Evolutionary conservation across 371 early-diverging fungal genomes (phyloP).

Genomic region (Mortierella sp.): DNA sequence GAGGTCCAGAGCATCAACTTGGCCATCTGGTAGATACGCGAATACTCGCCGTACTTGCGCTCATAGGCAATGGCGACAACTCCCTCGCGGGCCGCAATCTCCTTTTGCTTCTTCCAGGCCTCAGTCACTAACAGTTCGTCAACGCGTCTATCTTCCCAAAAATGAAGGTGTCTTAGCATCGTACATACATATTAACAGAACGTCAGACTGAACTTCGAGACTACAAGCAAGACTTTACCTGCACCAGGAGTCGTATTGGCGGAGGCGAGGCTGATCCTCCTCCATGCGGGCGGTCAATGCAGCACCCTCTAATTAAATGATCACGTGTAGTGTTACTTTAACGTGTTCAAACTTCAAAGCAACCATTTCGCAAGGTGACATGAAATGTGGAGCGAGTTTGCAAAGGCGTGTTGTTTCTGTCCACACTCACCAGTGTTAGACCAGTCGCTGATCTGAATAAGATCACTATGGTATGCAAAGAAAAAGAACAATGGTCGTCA

Average conservation of each 20-base stretch:
- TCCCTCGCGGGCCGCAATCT: conserved; percentile 74
- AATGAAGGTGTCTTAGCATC: background rate
- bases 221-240: conserved; percentile 35
- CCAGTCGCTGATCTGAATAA: conserved; percentile 51
- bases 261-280: conserved; percentile 70
- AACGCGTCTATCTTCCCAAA: conserved; percentile 59
- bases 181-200: background rate
- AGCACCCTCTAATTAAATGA: conserved; percentile 29
- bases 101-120: conserved; percentile 73
- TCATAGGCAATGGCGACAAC: conserved; percentile 76
- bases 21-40: conserved; percentile 75
- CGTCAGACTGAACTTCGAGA: background rate
- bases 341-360: background rate
- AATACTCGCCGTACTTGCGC: conserved; percentile 64
- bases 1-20: conserved; percentile 74
- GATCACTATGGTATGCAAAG: conserved; percentile 22
- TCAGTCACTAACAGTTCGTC: conserved; percentile 69
- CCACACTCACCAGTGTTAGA: conserved; percentile 37
- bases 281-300: conserved; percentile 44
- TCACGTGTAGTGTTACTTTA: conserved; percentile 10
- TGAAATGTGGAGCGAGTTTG: conserved; percentile 16
- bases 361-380: background rate
- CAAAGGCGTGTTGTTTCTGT: background rate
- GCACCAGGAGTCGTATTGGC: conserved; percentile 80
- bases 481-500: background rate